These are phyloP conservation scores for Mycena capillaripes DNA, from an alignment of 768 basidiomycete genomes.

Conservation along the genomic window DNA sequence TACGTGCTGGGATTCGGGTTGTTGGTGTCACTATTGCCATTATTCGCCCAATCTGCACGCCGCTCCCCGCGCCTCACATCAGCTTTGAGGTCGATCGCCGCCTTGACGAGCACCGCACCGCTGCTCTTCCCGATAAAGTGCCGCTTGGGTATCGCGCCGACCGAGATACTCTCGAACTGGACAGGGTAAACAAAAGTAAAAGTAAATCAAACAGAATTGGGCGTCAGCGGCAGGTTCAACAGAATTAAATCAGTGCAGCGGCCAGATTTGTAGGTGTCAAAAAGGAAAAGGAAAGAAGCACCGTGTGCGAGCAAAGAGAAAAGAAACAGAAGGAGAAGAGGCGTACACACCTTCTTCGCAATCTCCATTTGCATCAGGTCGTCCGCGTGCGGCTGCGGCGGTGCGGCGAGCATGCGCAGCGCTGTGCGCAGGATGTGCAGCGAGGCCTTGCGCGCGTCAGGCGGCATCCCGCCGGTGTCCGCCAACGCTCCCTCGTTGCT, in stretches of 20 bases:
- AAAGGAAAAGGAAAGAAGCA: neutral
- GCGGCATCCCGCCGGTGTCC: no score
- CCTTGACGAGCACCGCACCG: neutral
- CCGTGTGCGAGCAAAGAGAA: neutral
- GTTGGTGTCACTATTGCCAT: neutral
- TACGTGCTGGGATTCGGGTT: neutral
- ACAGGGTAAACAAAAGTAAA: neutral
- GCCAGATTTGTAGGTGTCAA: neutral
- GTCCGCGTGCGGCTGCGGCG: conserved; percentile 15
- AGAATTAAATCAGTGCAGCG: neutral
- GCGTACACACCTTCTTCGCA: conserved; percentile 4
- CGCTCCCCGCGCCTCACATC: neutral
- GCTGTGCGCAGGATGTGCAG: conserved; percentile 21
- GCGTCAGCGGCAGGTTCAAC: neutral
- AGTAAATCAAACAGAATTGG: neutral
- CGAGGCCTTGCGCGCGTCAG: neutral
- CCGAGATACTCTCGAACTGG: neutral
- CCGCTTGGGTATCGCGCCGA: neutral
- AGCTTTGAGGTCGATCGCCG: conserved; percentile 2
- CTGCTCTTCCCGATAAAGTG: conserved; percentile 16
- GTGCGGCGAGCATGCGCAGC: conserved; percentile 6
- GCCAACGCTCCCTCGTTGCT: neutral
- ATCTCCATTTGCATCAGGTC: conserved; percentile 31
- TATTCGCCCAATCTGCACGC: neutral
- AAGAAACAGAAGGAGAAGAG: neutral